Base-by-base conservation (phyloP, 2,329 filamentous ascomycete genomes). In the Aspergillus tamarii region DNA sequence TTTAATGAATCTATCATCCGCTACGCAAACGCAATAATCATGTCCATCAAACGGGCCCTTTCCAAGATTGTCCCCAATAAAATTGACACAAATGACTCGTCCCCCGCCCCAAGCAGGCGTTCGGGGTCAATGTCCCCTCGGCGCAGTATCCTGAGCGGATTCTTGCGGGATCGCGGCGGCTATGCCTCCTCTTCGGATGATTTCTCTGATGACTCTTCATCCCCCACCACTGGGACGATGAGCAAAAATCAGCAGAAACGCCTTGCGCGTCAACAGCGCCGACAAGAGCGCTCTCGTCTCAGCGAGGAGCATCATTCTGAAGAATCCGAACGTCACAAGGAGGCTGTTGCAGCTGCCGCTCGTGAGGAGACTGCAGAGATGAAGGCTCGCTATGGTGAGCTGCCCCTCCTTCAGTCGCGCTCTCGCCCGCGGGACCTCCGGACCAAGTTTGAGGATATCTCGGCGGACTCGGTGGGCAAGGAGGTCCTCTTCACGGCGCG, bases 401-500 rank as follows among this genome's bases (percentile, higher is more conserved):
- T 87, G 48, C 83, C 84, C 4, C 77, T 88, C 68, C 86, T 89
- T 75, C 84, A 84, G 74, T 89, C 87, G 19, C 81, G 81, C 64
- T 79, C 83, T 61, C 80, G 82, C 74, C 78, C 82, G 63, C 74
- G 81, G 57, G 78, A 86, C 66, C 70, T 78, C 3, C 82, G 85
- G 16, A 73, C 81, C 60, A 77, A 82, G 28, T 77, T 90, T 21
- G 80, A 84, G 16, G 79, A 84, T 48, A 82, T 90, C 57, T 82
- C 80, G 7, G 74, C 79, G 4, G 78, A 80, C n/a, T 78, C 84
- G 63, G 81, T 84, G 23, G 89, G 88, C 39, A 80, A 88, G 69
- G 81, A 85, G 66, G 83, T 93, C 57, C 79, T 81, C 61, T 93
- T 94, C 79, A 87, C 88, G 46, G 90, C 89, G 41, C 85, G 92